Evolutionary conservation across 2,329 filamentous ascomycete species (phyloP).

Genomic region (Fonsecaea pedrosoi): DNA sequence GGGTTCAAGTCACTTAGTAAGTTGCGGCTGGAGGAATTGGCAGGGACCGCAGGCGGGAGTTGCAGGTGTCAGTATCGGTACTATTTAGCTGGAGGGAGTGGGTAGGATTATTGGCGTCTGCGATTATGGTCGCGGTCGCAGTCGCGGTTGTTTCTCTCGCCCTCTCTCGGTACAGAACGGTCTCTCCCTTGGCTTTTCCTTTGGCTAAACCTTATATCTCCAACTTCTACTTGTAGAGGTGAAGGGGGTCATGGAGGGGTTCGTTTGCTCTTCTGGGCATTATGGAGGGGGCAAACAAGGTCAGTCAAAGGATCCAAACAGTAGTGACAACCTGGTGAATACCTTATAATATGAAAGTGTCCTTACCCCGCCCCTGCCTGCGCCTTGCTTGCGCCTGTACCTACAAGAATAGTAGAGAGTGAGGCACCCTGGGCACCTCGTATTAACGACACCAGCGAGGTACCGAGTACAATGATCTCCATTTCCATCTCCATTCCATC

Average conservation of each 20-base stretch:
- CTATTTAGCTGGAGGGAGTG: neutral
- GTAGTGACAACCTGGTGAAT: neutral
- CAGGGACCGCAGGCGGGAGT: slow-evolving; percentile 7
- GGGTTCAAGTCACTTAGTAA: neutral
- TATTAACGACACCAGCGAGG: too few relatives aligned
- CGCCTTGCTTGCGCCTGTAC: too few relatives aligned
- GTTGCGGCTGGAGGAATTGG: slow-evolving; percentile 8
- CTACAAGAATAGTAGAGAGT: too few relatives aligned
- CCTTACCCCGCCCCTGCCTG: too few relatives aligned
- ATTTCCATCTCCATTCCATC: slow-evolving; percentile 3
- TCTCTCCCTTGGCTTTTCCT: neutral
- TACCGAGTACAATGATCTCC: neutral
- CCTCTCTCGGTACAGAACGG: neutral
- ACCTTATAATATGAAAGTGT: neutral
- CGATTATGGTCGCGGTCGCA: neutral
- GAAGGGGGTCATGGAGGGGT: neutral
- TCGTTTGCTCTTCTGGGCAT: neutral
- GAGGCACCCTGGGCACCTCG: too few relatives aligned
- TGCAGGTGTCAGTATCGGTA: neutral
- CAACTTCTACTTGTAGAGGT: neutral
- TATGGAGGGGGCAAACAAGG: neutral
- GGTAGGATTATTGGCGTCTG: neutral
- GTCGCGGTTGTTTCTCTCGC: neutral
- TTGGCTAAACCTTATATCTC: slow-evolving; percentile 6
- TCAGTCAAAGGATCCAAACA: neutral